Percentiles rank a stretch among this genome's conserved stretches.
Evolutionary conservation across 352 stramenopile genomes (phyloP).

Genomic region (Phytophthora vignae): DNA sequence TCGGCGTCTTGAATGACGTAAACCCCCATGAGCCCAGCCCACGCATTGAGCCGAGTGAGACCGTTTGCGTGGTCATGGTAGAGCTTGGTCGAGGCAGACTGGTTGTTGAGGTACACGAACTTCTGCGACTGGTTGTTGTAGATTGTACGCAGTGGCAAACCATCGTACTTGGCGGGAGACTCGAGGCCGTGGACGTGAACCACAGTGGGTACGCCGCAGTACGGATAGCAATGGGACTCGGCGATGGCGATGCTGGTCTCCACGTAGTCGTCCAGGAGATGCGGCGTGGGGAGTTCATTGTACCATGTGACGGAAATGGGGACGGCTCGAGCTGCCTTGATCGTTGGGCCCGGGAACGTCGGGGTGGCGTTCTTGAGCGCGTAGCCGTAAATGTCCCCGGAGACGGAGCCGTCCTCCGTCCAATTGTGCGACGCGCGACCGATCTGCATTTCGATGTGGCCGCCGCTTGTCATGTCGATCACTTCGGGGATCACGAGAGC

Average conservation of each 20-base stretch:
- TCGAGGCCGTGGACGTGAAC: conserved; percentile 76
- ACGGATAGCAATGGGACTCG: conserved; percentile 71
- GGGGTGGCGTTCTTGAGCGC: conserved; percentile 45
- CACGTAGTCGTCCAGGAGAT: conserved; percentile 61
- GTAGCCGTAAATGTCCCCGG: conserved; percentile 57
- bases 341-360: conserved; percentile 58
- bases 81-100: conserved; percentile 71
- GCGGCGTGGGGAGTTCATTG: conserved; percentile 55
- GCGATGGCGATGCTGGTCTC: conserved; percentile 50
- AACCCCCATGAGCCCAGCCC: conserved; percentile 62
- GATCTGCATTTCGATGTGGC: conserved; percentile 57
- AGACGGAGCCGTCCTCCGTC: conserved; percentile 50
- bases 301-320: conserved; percentile 60
- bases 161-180: conserved; percentile 69
- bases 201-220: conserved; percentile 67
- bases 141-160: conserved; percentile 60
- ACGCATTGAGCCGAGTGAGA: conserved; percentile 71
- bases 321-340: conserved; percentile 54
- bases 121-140: conserved; percentile 73
- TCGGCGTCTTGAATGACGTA: conserved; percentile 72
- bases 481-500: conserved; percentile 47
- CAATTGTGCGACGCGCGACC: conserved; percentile 54
- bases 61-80: conserved; percentile 82
- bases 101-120: conserved; percentile 72
- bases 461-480: conserved; percentile 51